phyloP scores from a whole-genome alignment of 2,329 filamentous ascomycete genomes.

The Cladobotryum protrusum region DNA sequence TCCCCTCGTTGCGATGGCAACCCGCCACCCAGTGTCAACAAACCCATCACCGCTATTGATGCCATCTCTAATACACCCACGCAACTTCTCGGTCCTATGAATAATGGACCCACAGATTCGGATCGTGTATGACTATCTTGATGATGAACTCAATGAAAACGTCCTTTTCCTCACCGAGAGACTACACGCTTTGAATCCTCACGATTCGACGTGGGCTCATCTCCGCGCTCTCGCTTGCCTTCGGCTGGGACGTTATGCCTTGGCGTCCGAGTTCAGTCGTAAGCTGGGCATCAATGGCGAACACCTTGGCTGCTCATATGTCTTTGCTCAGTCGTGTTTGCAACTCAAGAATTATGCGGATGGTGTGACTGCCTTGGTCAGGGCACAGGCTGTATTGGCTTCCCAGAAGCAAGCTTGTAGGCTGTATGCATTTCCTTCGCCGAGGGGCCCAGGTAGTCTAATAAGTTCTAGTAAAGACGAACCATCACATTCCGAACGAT shows the following conservation, averaged over 20 bases:
- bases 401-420: too few relatives aligned
- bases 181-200: slow-evolving; percentile 10
- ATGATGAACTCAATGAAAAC: not conserved
- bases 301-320: slow-evolving; percentile 15
- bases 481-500: not conserved
- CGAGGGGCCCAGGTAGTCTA: not conserved
- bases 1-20: too few relatives aligned
- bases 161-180: not conserved
- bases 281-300: slow-evolving; percentile 7
- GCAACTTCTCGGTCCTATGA: too few relatives aligned
- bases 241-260: slow-evolving; percentile 10
- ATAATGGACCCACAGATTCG: not conserved
- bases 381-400: not conserved
- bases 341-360: not conserved
- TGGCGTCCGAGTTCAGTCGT: slow-evolving; percentile 10
- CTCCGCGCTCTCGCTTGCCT: slow-evolving; percentile 15
- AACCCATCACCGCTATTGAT: not conserved
- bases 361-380: not conserved
- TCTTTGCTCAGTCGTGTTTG: slow-evolving; percentile 6
- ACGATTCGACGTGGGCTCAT: slow-evolving; percentile 14
- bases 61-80: not conserved
- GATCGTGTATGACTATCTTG: not conserved
- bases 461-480: not conserved
- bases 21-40: too few relatives aligned
- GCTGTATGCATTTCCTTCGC: not conserved